Evolutionary conservation across 495 filamentous ascomycete genomes (phyloP), one percentile per base, ranked within the genome.

Genomic region (Penicillium canescens): DNA sequence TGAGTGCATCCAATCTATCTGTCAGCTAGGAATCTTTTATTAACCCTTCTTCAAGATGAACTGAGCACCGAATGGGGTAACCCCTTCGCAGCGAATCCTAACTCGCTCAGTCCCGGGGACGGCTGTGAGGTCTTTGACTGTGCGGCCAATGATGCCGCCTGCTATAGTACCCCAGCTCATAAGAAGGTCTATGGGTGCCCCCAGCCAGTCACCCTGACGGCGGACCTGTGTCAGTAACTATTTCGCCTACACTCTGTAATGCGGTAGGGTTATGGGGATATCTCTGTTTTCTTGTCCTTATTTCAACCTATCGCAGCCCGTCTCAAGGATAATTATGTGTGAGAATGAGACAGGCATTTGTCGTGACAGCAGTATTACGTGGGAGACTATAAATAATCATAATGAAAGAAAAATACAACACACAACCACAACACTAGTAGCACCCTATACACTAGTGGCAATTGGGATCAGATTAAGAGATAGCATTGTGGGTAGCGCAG

Each of bases 121-220:
- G 65, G 65, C 41, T 68, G 62, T 56, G 54, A 62, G 42, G 49
- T 36, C 41, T 65, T 68, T 52, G 62, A 65, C 56, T 68, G 65
- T 56, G 62, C 59, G 13, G 62, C 65, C 14, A 57, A 65, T 55
- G 56, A 68, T 49, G 48, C 65, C 41, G 33, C 40, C 43, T 68
- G 65, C 56, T 68, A 68, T 50, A 68, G 65, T 44, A 65, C 62
- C 42, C 59, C 56, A 23, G 62, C 59, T 40, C 50, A 58, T 43
- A 65, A 65, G 55, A 68, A 65, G 59, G 62, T 65, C 23, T 68
- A 56, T 50, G 59, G 62, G 24, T 68, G 65, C 55, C 65, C 65
- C 34, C 59, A 61, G 52, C 65, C 65, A 36, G 65, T 68, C 33
- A 58, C 26, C 31, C 44, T 66, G 31, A 63, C 63, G 10, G 60